These are phyloP conservation scores for Agrocybe praecox DNA, from an alignment of 768 basidiomycete species.

Conservation along the genomic window DNA sequence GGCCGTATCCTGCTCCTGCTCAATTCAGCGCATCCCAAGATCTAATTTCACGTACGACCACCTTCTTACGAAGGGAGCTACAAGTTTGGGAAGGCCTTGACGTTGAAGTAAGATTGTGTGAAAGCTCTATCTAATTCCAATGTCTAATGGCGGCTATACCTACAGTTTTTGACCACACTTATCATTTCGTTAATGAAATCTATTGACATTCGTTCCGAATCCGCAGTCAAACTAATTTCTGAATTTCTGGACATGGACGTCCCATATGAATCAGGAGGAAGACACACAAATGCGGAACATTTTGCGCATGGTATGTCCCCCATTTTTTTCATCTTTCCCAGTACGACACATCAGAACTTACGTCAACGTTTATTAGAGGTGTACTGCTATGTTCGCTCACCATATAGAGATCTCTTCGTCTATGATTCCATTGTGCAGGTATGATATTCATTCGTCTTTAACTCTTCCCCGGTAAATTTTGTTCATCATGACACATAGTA, in stretches of 20 bases:
- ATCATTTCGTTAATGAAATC: conserved; percentile 90
- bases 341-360: not conserved
- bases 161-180: conserved; percentile 88
- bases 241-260: conserved; percentile 87
- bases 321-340: conserved; percentile 25
- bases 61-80: conserved; percentile 83
- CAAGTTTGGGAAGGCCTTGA: conserved; percentile 90
- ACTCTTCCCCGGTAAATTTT: not conserved
- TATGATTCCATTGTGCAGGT: conserved; percentile 89
- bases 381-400: conserved; percentile 87
- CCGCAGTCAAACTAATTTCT: conserved; percentile 79
- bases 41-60: conserved; percentile 72
- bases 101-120: conserved; percentile 63
- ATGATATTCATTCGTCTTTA: conserved; percentile 12
- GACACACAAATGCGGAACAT: conserved; percentile 81
- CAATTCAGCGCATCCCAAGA: conserved; percentile 82
- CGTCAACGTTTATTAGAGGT: conserved; percentile 56
- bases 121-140: no score
- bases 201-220: conserved; percentile 89
- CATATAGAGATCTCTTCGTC: conserved; percentile 78
- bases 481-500: conserved; percentile 46
- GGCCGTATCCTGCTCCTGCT: conserved; percentile 86
- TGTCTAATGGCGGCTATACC: conserved; percentile 7
- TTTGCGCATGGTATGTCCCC: conserved; percentile 80
- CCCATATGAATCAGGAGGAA: conserved; percentile 55